These are phyloP conservation scores for Debaryomyces prosopidis DNA, from an alignment of 805 yeast genomes.

Conservation along the genomic window DNA sequence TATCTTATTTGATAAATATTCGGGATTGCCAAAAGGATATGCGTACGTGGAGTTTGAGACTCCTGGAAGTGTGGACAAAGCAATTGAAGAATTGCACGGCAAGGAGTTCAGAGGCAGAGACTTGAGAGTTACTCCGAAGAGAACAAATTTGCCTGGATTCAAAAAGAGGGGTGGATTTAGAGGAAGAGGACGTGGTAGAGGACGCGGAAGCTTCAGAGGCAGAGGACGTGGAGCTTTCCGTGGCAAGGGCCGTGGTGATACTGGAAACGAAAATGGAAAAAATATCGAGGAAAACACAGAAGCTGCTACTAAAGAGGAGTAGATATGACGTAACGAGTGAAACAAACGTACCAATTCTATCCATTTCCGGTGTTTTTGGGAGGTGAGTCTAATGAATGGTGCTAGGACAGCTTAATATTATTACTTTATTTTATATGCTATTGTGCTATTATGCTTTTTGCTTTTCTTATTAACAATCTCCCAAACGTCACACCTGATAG, in stretches of 20 bases:
- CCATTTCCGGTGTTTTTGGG: too few relatives aligned
- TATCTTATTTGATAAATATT: slow-evolving; percentile 44
- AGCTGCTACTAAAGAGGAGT: slow-evolving; percentile 7
- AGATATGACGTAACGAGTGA: neutral
- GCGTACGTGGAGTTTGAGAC: slow-evolving; percentile 62
- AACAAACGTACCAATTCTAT: neutral
- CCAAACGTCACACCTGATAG: too few relatives aligned
- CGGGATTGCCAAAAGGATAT: slow-evolving; percentile 55
- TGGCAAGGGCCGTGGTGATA: slow-evolving; percentile 18
- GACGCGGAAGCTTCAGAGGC: slow-evolving; percentile 41
- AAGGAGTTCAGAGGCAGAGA: slow-evolving; percentile 46
- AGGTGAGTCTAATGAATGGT: too few relatives aligned
- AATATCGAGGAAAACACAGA: too few relatives aligned
- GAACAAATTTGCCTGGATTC: slow-evolving; percentile 56
- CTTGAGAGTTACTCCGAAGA: slow-evolving; percentile 48
- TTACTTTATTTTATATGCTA: too few relatives aligned
- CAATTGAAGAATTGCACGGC: slow-evolving; percentile 45
- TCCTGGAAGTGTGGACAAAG: slow-evolving; percentile 42
- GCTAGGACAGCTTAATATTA: too few relatives aligned
- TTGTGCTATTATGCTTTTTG: too few relatives aligned
- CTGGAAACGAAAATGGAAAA: neutral
- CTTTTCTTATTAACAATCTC: too few relatives aligned
- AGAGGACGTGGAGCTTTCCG: slow-evolving; percentile 21
- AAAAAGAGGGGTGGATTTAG: slow-evolving; percentile 19
- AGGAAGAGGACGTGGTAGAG: slow-evolving; percentile 25